These are phyloP conservation scores for Macaranga tanarius DNA, from an alignment of 441 rosid genomes.

Conservation along the genomic window DNA sequence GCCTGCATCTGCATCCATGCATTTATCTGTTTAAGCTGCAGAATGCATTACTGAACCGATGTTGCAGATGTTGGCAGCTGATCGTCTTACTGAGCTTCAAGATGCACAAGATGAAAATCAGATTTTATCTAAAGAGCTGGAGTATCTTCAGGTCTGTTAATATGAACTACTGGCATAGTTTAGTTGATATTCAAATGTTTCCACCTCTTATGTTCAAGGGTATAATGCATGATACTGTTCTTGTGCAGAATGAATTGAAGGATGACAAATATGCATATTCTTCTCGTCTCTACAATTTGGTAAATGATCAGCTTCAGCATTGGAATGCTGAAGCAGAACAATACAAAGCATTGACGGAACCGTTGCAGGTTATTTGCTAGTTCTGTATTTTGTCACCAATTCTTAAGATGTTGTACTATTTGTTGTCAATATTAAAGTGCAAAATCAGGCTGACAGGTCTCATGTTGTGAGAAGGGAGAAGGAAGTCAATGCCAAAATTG, in stretches of 20 bases:
- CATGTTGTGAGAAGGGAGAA: constrained; percentile 73
- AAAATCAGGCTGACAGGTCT: constrained; percentile 78
- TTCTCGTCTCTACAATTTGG: constrained; percentile 66
- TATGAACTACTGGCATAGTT: constrained; percentile 19
- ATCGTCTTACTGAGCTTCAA: constrained; percentile 81
- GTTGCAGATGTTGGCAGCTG: constrained; percentile 69
- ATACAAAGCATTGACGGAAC: constrained; percentile 54
- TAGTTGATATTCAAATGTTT: constrained; percentile 14
- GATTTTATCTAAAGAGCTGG: constrained; percentile 64
- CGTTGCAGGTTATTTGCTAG: constrained; percentile 60
- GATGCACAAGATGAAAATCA: constrained; percentile 70
- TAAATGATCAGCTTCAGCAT: constrained; percentile 81
- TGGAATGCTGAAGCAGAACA: constrained; percentile 74
- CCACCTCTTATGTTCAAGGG: constrained; percentile 7
- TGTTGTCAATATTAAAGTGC: constrained; percentile 30
- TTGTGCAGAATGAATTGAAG: constrained; percentile 66
- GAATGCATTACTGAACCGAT: constrained; percentile 34
- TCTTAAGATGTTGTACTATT: constrained; percentile 24
- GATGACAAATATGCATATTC: constrained; percentile 73
- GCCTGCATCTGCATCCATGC: constrained; percentile 19
- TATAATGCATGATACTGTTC: constrained; percentile 27
- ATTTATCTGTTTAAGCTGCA: constrained; percentile 11
- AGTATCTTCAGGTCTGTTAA: constrained; percentile 68
- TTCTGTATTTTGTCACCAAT: constrained; percentile 25
- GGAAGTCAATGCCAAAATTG: constrained; percentile 65